Evolutionary conservation across 2,329 filamentous ascomycete species (phyloP), one percentile per base, ranked within the genome.

Genomic region (Dactylellina leptospora): DNA sequence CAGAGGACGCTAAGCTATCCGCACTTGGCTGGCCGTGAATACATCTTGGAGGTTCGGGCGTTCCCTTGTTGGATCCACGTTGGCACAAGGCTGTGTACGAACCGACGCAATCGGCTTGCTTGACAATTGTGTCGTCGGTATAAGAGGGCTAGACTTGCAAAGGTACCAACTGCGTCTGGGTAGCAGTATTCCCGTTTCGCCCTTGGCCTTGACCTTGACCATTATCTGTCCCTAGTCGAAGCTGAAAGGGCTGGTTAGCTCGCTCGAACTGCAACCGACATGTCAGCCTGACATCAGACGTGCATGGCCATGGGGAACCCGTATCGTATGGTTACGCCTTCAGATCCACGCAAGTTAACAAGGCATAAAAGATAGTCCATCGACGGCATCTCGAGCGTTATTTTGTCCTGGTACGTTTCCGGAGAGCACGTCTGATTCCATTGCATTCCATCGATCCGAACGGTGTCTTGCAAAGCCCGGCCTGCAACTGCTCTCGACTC

Each of bases 221-320:
- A 40, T 16, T 2, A 71, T 30, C 44, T 58, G 38, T 48, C 51
- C 40, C 40, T 42, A 63, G 59, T 18, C 40, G 40, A 28, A 42
- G 56, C 56, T 47, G 50, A 51, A 60, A 27, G 47, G 30, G 28
- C 30, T 13, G 30, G 30, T 13, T 13, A 13, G 30, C 25, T 47
- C 47, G 54, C 38, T 42, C 44, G 23, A 55, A 64, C 60, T 56
- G 60, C 60, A 64, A 40, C 51, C 64, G 56, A 72, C 68, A 72
- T 72, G 68, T 72, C 68, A 72, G 68, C 27, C 68, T 72, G 68
- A 72, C 68, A 72, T 72, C 68, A 72, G 59, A 58, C 59, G 47
- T 72, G 68, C 68, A 59, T 72, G 28, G 38, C 22, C n/a, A n/a
- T n/a, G n/a, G n/a, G n/a, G n/a, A n/a, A n/a, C n/a, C n/a, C n/a